These are phyloP conservation scores for Fusarium cicatricum DNA, from an alignment of 2,329 filamentous ascomycete species.

Conservation along the genomic window DNA sequence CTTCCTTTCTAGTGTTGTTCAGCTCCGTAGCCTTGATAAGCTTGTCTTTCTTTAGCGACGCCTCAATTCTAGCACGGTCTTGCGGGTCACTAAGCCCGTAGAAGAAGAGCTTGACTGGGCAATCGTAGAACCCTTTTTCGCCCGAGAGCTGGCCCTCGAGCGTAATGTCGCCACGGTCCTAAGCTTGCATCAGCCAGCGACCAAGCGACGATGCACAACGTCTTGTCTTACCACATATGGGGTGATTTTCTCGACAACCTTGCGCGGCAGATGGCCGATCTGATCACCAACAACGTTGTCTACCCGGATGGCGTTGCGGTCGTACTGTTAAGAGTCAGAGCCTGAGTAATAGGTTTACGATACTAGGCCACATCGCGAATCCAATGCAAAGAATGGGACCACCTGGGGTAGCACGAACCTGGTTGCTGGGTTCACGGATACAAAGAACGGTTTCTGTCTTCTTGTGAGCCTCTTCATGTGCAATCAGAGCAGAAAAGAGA, in stretches of 20 bases:
- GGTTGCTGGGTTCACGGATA: constrained; percentile 72
- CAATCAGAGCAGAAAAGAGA: background rate
- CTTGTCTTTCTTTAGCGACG: constrained; percentile 68
- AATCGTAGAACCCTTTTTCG: constrained; percentile 72
- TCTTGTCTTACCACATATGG: constrained; percentile 68
- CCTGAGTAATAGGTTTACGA: background rate
- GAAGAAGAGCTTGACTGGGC: constrained; percentile 73
- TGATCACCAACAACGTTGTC: constrained; percentile 78
- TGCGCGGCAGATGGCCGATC: constrained; percentile 79
- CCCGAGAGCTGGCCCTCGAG: constrained; percentile 77
- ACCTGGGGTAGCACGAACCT: constrained; percentile 43
- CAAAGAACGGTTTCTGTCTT: constrained; percentile 64
- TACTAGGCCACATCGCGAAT: background rate
- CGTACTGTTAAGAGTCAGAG: constrained; percentile 56
- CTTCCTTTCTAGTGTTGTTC: constrained; percentile 62
- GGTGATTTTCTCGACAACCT: constrained; percentile 74
- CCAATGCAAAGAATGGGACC: constrained; percentile 14
- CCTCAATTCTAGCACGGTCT: constrained; percentile 63
- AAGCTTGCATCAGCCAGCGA: constrained; percentile 37
- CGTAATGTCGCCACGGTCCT: constrained; percentile 66
- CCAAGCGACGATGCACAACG: background rate
- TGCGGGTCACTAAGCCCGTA: constrained; percentile 70
- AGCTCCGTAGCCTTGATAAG: constrained; percentile 67
- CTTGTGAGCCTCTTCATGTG: constrained; percentile 8
- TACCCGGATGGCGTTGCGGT: constrained; percentile 79